Conservation (phyloP, 169 alveolate species). For the Haemoproteus tartakovskyi region DNA sequence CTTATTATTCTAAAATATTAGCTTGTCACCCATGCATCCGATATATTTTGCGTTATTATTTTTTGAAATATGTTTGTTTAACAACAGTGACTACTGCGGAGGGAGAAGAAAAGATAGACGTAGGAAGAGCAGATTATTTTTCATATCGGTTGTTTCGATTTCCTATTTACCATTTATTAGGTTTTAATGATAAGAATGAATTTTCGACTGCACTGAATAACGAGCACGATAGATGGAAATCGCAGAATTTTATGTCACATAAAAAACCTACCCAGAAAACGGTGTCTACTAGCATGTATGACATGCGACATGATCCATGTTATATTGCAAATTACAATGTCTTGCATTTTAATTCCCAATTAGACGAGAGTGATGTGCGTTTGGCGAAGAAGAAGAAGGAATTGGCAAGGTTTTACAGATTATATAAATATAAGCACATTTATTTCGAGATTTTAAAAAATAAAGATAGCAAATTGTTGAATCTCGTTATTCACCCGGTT, state of each 20-base stretch:
- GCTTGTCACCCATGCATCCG: conserved; percentile 72
- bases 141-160: conserved; percentile 65
- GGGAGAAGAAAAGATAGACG: conserved; percentile 74
- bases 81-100: conserved; percentile 74
- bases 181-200: neutral
- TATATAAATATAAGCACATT: conserved; percentile 61
- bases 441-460: conserved; percentile 71
- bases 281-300: neutral
- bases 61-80: conserved; percentile 70
- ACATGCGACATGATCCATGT: conserved; percentile 38
- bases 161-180: conserved; percentile 60
- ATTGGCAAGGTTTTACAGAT: conserved; percentile 13
- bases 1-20: conserved; percentile 69
- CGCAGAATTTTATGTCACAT: no score
- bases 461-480: conserved; percentile 67
- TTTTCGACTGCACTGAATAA: neutral
- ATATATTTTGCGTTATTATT: conserved; percentile 70
- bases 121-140: conserved; percentile 67
- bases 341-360: conserved; percentile 7
- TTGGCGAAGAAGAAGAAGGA: conserved; percentile 17
- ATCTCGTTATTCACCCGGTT: conserved; percentile 72
- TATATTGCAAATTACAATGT: conserved; percentile 41
- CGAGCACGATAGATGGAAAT: no score
- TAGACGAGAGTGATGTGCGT: conserved; percentile 33
- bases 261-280: neutral